A percentile compares a stretch with the other conserved stretches of the same genome.
phyloP scores from a whole-genome alignment of 2,329 filamentous ascomycete species.

The Aspergillus pseudoglaucus region DNA sequence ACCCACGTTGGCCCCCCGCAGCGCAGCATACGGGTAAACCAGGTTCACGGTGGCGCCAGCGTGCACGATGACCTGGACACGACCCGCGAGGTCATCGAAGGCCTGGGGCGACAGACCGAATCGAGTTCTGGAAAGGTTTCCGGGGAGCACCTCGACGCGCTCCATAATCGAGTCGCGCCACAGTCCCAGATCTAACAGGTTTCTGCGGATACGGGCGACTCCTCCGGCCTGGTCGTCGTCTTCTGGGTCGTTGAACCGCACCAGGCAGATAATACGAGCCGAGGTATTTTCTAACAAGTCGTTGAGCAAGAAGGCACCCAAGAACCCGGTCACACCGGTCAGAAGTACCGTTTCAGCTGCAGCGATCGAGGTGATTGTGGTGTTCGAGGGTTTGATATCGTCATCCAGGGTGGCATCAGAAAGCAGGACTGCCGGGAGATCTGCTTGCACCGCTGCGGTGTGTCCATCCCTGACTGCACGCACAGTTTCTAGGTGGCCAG shows the following conservation, averaged over 20 bases:
- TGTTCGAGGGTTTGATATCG: conserved; percentile 55
- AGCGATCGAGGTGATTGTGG: conserved; percentile 53
- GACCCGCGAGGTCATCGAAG: conserved; percentile 59
- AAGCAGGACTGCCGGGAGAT: conserved; percentile 62
- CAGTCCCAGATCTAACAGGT: conserved; percentile 69
- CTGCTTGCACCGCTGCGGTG: conserved; percentile 67
- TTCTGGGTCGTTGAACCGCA: conserved; percentile 63
- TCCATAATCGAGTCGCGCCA: conserved; percentile 74
- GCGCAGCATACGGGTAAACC: conserved; percentile 72
- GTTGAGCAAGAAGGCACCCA: conserved; percentile 68
- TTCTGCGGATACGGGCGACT: conserved; percentile 66
- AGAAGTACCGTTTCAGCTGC: conserved; percentile 64
- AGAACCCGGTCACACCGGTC: conserved; percentile 69
- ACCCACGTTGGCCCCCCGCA: conserved; percentile 68
- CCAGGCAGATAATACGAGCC: conserved; percentile 65
- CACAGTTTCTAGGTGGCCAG: conserved; percentile 67
- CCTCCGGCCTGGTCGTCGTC: conserved; percentile 59
- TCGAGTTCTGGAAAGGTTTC: conserved; percentile 62
- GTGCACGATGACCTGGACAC: conserved; percentile 68
- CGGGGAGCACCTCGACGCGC: conserved; percentile 67
- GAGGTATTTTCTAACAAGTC: conserved; percentile 62
- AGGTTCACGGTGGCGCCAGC: conserved; percentile 73
- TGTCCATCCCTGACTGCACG: conserved; percentile 64
- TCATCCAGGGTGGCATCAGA: conserved; percentile 62
- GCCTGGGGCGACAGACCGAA: conserved; percentile 61